Evolutionary conservation across 2,329 filamentous ascomycete genomes (phyloP).

Genomic region (Aspergillus ibericus): DNA sequence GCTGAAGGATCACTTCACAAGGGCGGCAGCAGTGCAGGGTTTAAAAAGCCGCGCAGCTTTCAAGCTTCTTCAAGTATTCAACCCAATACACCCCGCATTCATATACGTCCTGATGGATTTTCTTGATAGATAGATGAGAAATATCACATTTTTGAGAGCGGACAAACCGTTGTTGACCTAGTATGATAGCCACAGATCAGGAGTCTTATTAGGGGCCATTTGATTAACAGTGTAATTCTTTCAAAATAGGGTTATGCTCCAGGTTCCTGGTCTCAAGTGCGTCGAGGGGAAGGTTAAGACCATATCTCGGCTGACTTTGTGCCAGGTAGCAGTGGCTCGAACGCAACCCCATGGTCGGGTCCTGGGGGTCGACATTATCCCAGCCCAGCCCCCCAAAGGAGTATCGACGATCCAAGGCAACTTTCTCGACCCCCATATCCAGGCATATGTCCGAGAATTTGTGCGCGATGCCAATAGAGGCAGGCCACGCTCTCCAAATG

Average conservation of each 20-base stretch:
- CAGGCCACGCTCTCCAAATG: slow-evolving; percentile 43
- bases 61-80: slow-evolving; percentile 76
- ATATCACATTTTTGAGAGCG: slow-evolving; percentile 73
- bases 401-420: slow-evolving; percentile 96
- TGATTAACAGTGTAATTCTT: not conserved
- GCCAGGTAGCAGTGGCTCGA: slow-evolving; percentile 75
- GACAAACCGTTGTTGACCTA: slow-evolving; percentile 87
- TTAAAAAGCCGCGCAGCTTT: slow-evolving; percentile 91
- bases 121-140: slow-evolving; percentile 71
- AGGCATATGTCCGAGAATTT: slow-evolving; percentile 73
- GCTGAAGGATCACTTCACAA: slow-evolving; percentile 67
- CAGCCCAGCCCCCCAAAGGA: slow-evolving; percentile 83
- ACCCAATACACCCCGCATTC: not conserved
- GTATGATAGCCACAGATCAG: slow-evolving; percentile 46
- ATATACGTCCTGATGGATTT: not conserved
- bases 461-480: slow-evolving; percentile 65
- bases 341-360: slow-evolving; percentile 76
- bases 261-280: slow-evolving; percentile 61
- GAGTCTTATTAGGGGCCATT: slow-evolving; percentile 1
- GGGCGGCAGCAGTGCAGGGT: slow-evolving; percentile 73
- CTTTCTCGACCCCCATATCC: slow-evolving; percentile 75
- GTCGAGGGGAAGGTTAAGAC: not conserved
- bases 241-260: slow-evolving; percentile 49
- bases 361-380: slow-evolving; percentile 90
- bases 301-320: slow-evolving; percentile 10